Evolutionary conservation across 139 green algal species (phyloP), one percentile per base, ranked within the genome.

Genomic region (Spirogloea muscicola): DNA sequence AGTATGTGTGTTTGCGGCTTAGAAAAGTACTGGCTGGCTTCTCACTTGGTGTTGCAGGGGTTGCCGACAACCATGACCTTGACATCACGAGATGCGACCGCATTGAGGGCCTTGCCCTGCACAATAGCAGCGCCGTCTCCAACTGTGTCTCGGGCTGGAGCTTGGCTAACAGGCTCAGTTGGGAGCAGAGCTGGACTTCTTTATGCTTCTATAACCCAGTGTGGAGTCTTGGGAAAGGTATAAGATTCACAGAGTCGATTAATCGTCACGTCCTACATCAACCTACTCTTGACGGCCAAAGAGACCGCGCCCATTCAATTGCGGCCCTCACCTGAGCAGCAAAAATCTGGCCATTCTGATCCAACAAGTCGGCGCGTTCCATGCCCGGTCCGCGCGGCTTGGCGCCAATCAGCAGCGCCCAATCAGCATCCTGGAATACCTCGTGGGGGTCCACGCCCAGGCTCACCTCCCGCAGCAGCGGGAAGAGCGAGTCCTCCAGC

Each of bases 401-500:
- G 58, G 92, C 92, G 25, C 92, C 92, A 61, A 97, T 91, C 58
- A 97, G 88, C 34, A 97, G 87, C 34, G 89, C 90, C 90, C 90
- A 97, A 69, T 97, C 92, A n/a, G 89, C 91, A 57, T 91, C 87
- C 27, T 76, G 63, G 72, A 97, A 96, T 40, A 93, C 77, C 58
- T 87, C 82, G 25, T 80, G 62, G 33, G 90, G 85, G 81, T 94
- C 86, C 48, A 88, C 93, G 72, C 91, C 88, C 36, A 96, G 91
- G 38, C 68, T 83, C n/a, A 95, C 89, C 80, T 91, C 55, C 29
- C 88, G 81, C 49, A 97, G 84, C 46, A 97, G 84, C 0, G 92
- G 92, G 86, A 93, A 97, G n/a, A 96, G 79, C 58, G 83, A 91
- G 84, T 97, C 92, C 81, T 97, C 92, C 29, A 97, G 83, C 88